Evolutionary conservation across 768 basidiomycete genomes (phyloP).

Genomic region (Trametes villosa): DNA sequence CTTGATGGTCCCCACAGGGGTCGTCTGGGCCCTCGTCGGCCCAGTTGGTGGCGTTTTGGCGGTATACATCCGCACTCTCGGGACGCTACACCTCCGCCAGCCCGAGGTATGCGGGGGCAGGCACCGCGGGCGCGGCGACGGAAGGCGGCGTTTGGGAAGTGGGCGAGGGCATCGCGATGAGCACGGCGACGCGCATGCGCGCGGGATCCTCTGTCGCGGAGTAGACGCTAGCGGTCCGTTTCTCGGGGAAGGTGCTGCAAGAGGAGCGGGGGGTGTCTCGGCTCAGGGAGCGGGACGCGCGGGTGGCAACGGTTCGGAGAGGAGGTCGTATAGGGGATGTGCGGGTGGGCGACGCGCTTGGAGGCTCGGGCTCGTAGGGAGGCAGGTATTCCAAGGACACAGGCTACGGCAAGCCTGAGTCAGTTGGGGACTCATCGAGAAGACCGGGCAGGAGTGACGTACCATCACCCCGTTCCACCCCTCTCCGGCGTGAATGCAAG

Average conservation of each 20-base stretch:
- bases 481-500: not conserved
- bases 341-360: not conserved
- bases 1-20: too few relatives aligned
- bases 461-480: conserved; percentile 8
- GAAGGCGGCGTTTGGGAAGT: too few relatives aligned
- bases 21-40: too few relatives aligned
- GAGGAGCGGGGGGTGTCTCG: conserved; percentile 2
- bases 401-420: not conserved
- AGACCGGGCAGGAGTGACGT: not conserved
- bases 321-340: not conserved
- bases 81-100: conserved; percentile 5
- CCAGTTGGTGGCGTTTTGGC: too few relatives aligned
- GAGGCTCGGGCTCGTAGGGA: not conserved
- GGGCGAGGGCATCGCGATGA: conserved; percentile 12
- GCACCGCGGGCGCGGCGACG: not conserved
- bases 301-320: not conserved
- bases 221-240: not conserved
- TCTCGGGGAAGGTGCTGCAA: not conserved
- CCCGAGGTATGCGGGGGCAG: conserved; percentile 9
- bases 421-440: not conserved
- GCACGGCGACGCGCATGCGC: conserved; percentile 5
- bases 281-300: not conserved
- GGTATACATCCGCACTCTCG: too few relatives aligned
- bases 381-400: conserved; percentile 1
- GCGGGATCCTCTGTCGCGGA: not conserved